Conservation (phyloP, 1,284 basidiomycete genomes). For the Ganoderma sp. region DNA sequence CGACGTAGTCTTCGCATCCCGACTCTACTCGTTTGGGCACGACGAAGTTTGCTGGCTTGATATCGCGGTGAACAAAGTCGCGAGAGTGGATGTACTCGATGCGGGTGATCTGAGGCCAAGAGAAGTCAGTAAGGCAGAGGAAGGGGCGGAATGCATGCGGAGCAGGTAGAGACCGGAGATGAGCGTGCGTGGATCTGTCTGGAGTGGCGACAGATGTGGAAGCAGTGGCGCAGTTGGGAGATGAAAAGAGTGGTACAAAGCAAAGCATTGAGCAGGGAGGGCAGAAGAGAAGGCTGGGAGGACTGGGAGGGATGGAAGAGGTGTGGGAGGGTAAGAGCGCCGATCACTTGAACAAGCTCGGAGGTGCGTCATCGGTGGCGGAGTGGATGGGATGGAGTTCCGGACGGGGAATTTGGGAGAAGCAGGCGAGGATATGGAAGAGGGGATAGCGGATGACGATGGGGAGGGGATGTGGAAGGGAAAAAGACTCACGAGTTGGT, state of each 20-base stretch:
- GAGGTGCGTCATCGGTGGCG: slow-evolving; percentile 19
- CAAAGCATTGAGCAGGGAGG: neutral
- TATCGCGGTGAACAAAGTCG: slow-evolving; percentile 87
- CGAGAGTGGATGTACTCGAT: slow-evolving; percentile 79
- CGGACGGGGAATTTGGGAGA: neutral
- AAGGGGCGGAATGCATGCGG: neutral
- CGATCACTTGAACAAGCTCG: slow-evolving; percentile 9
- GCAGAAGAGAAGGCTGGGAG: neutral
- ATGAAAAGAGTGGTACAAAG: neutral
- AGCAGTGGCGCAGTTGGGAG: slow-evolving; percentile 7
- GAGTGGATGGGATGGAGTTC: neutral
- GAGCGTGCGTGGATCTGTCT: slow-evolving; percentile 11
- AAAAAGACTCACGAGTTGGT: slow-evolving; percentile 73
- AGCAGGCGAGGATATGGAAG: neutral
- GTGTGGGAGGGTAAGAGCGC: neutral
- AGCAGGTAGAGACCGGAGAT: slow-evolving; percentile 20
- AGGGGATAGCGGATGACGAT: too few relatives aligned
- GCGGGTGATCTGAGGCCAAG: slow-evolving; percentile 63
- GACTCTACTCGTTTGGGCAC: slow-evolving; percentile 63
- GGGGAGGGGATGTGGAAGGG: neutral
- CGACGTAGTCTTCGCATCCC: slow-evolving; percentile 50
- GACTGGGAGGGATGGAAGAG: neutral
- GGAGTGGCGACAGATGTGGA: neutral
- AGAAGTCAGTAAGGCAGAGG: slow-evolving; percentile 23
- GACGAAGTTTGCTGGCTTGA: slow-evolving; percentile 97